Base-by-base conservation (phyloP, 2,329 filamentous ascomycete species). In the Sporothrix mexicana region DNA sequence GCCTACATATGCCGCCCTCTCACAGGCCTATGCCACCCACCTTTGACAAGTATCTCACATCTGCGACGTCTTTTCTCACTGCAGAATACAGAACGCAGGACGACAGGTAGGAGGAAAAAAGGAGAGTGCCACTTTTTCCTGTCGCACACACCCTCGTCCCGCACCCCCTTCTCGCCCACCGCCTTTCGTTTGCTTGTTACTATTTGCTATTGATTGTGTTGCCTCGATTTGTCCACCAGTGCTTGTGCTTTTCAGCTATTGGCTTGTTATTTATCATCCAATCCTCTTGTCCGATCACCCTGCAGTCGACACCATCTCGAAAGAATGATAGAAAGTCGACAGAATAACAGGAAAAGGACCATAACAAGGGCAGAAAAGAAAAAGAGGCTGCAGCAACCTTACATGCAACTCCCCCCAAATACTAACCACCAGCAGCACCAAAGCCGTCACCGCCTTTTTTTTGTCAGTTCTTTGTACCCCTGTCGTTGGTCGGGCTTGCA, bases 361-460 rank as follows among this genome's bases (percentile, higher is more conserved):
- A 36, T 36, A 36, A 36, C n/a, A 36, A 36, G 7, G 30, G 30
- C 30, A 36, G 30, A 36, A 36, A 36, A 36, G 7, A 7, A 36
- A 36, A 36, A 36, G 30, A 36, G 30, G 30, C 51, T 64, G n/a
- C 61, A 45, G n/a, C 61, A 64, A 64, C 61, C 41, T 64, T 64
- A 20, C 61, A 64, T 64, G 7, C n/a, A 64, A 64, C 41, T n/a
- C 41, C 61, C 61, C 61, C n/a, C 15, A 57, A 69, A 51, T 25
- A 12, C 64, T 47, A 30, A 12, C 5, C 45, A 0, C 3, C 17
- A n/a, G 7, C 1, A 36, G 4, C 17, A 36, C 5, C 49, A 20
- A 30, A 61, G 57, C 7, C 57, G 61, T 20, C 66, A 68, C 66
- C 53, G 41, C 43, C 57, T 64, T 62, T 67, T 72, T 59, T 41